Evolutionary conservation across 495 filamentous ascomycete species (phyloP), one percentile per base, ranked within the genome.

Genomic region (Neurospora discreta): DNA sequence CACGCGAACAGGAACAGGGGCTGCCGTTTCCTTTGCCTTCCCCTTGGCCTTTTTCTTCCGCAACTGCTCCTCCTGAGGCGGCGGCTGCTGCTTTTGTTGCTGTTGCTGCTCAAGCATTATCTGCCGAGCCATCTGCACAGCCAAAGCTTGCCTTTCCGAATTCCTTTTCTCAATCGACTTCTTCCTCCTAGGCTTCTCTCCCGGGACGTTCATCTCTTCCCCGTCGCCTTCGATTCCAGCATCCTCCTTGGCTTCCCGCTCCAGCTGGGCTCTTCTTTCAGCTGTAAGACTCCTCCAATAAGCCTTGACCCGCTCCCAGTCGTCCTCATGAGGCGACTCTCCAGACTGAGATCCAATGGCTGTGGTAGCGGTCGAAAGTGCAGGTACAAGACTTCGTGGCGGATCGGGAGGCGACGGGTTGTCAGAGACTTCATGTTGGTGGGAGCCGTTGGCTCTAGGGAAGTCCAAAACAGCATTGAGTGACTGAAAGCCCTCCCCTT

Each of bases 391-490:
- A 23, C 73, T 71, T 3, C 69, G 44, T 20, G 42, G 41, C 38
- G 52, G 52, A 8, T 74, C 39, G 20, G 9, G 11, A 26, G 67
- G 18, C 23, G 69, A 44, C 0, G 46, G 60, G 13, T 16, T n/a
- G 46, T 46, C 68, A 18, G 23, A 8, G 26, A 33, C 38, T 42
- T 73, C 41, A 16, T 68, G n/a, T 52, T 18, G 58, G 42, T 9
- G 39, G 58, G 39, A 69, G 68, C 6, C 58, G 5, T 33, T 90
- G 87, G 68, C 86, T 89, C 69, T 26, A 33, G 52, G 52, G 5
- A 65, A 65, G 52, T 94, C 90, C 3, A 96, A 85, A 58, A 97
- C 90, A 38, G 94, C 94, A 81, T 97, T 88, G 65, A 97, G 88
- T 15, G 92, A 96, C 68, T 90, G 86, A 80, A 94, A 97, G 0